These are phyloP conservation scores for Pyrus bretschneideri DNA, from an alignment of 306 rosid genomes.

Conservation along the genomic window DNA sequence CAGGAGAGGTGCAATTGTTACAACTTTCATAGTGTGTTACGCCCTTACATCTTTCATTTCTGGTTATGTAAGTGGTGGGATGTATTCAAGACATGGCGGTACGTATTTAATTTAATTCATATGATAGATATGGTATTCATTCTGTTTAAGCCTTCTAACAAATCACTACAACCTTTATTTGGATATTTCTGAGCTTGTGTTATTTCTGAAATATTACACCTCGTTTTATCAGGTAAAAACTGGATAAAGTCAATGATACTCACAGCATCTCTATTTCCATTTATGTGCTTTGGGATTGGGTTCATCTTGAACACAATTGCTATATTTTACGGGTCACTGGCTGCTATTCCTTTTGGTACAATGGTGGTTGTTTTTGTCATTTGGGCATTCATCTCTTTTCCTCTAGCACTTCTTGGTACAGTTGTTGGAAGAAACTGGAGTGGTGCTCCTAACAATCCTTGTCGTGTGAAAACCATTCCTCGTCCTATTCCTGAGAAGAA, in stretches of 20 bases:
- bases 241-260: constrained; percentile 99
- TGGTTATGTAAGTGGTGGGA: constrained; percentile 98
- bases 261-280: constrained; percentile 94
- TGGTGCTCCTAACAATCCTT: constrained; percentile 98
- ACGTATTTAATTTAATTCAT: constrained; percentile 3
- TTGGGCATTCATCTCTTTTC: constrained; percentile 98
- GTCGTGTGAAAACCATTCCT: constrained; percentile 98
- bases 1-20: constrained; percentile 99
- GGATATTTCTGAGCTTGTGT: constrained; percentile 7
- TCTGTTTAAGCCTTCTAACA: constrained; percentile 5
- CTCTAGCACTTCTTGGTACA: constrained; percentile 98
- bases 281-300: constrained; percentile 96
- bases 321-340: constrained; percentile 94
- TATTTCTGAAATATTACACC: neutral
- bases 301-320: constrained; percentile 87
- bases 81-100: constrained; percentile 99
- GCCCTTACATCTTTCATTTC: constrained; percentile 98
- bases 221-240: constrained; percentile 58
- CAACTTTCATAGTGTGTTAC: constrained; percentile 95
- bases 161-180: constrained; percentile 9
- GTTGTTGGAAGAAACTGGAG: constrained; percentile 99
- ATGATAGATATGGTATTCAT: neutral
- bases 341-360: constrained; percentile 98
- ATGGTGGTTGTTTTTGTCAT: constrained; percentile 97
- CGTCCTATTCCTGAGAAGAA: constrained; percentile 99